Evolutionary conservation across 805 yeast species (phyloP), one percentile per base, ranked within the genome.

Genomic region (Jamesozyma rosinii): DNA sequence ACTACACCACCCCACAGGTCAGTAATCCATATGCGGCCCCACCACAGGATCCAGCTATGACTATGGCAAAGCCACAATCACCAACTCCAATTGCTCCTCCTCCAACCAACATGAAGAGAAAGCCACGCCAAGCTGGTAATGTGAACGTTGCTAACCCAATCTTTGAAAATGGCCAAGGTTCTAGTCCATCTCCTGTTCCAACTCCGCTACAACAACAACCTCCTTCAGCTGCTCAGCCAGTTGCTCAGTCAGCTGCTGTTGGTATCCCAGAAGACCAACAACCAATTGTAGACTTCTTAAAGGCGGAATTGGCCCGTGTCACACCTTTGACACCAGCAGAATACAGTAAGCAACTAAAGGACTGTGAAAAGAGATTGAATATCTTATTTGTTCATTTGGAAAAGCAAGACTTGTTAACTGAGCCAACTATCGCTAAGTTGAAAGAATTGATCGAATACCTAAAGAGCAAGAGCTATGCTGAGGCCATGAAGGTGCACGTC

Each of bases 311-410:
- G 52, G 74, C 69, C 22, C 70, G 76, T 26, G 79, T 86, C 15
- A 75, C 79, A 52, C 90, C 94, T 15, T 68, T 71, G 37, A 75
- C 87, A 35, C 95, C 95, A 21, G 83, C 77, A 40, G 79, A 77
- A 58, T 86, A 76, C 55, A 61, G 73, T 22, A 81, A 77, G 48
- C 96, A 87, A 56, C 74, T 83, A 41, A 68, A 65, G 37, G 97
- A 90, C 61, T 79, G 94, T 58, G 90, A 81, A 52, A 82, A 83
- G 68, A 77, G 97, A 61, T 65, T 92, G 44, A 74, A 77, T 49
- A 74, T 86, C 41, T 68, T 92, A 49, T 87, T 74, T 59, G 88
- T 80, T 52, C 87, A 81, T 53, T 74, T 92, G 65, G 82, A 83
- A 59, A 83, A 79, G 52, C 76, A 75, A 43, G 90, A 82, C 38